Evolutionary conservation across 495 filamentous ascomycete genomes (phyloP), one percentile per base, ranked within the genome.

Genomic region (Melanomma pulvis-pyrius): DNA sequence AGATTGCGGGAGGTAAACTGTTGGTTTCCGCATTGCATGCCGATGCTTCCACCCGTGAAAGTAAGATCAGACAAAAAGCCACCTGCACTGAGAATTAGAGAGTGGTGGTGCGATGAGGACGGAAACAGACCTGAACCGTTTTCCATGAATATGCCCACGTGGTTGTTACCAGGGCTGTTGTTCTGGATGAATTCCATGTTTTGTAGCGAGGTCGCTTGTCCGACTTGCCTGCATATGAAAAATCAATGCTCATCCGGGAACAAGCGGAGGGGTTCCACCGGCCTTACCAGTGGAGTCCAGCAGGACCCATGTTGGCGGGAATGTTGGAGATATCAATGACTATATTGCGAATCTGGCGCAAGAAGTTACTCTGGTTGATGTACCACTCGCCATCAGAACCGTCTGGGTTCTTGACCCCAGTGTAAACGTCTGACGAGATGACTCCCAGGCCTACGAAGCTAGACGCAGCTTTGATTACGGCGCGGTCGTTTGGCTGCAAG

Each of bases 81-180:
- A 4, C 12, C 30, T 34, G 12, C 30, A 34, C 30, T 34, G 4
- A 4, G 4, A 12, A 4, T 34, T 34, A 34, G 39, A 71, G 76
- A 73, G 92, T 77, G 66, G n/a, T n/a, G n/a, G n/a, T n/a, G n/a
- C n/a, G n/a, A n/a, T n/a, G n/a, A n/a, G n/a, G n/a, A n/a, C n/a
- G n/a, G n/a, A n/a, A 91, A 90, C 11, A 89, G 89, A 12, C 86
- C 90, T 58, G 88, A 90, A 11, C 90, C 90, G 54, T 83, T 84
- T 70, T 92, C 90, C 54, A 90, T 87, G 71, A 90, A 92, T 74
- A 98, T 89, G 73, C 93, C 93, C 78, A 88, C 83, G 76, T 97
- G 93, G 70, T 82, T 79, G 11, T 92, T 94, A 15, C 83, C 84
- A 24, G 79, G 79, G 47, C 84, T 86, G 65, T 79, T 78, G 22